phyloP scores from a whole-genome alignment of 2,329 filamentous ascomycete species.

The Amauroascus niger region DNA sequence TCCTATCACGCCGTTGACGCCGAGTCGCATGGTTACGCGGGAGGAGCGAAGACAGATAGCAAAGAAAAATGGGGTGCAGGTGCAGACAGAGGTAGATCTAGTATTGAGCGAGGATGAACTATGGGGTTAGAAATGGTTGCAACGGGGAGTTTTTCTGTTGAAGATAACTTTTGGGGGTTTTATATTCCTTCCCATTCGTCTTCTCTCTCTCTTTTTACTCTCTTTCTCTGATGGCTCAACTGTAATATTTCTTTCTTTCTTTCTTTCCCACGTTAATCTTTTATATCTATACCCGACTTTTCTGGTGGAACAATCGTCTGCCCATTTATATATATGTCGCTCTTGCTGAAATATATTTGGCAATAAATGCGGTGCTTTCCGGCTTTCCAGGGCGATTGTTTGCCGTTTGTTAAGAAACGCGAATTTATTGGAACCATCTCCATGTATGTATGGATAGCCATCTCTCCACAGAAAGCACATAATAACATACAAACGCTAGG shows the following conservation, averaged over 20 bases:
- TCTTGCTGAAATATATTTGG: too few species aligned
- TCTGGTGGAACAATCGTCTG: background rate
- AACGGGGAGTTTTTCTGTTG: background rate
- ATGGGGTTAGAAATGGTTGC: constrained; percentile 24
- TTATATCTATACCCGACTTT: background rate
- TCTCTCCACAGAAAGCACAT: too few species aligned
- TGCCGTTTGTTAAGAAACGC: too few species aligned
- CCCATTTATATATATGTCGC: too few species aligned
- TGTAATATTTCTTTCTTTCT: too few species aligned
- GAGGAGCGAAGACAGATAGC: constrained; percentile 35
- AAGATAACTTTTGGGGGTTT: background rate
- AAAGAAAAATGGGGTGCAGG: constrained; percentile 36
- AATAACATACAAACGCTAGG: too few species aligned
- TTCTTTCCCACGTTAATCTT: too few species aligned
- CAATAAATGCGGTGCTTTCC: too few species aligned
- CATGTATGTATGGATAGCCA: too few species aligned
- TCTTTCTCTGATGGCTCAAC: background rate
- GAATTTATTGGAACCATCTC: too few species aligned
- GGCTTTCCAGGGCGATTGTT: too few species aligned
- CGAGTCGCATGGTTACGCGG: constrained; percentile 38
- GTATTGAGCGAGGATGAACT: constrained; percentile 40
- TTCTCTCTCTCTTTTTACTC: background rate
- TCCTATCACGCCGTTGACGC: constrained; percentile 42
- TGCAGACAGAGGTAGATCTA: constrained; percentile 39
- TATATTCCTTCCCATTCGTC: background rate